Evolutionary conservation across 768 basidiomycete species (phyloP).

Genomic region (Lenzites betulinus): DNA sequence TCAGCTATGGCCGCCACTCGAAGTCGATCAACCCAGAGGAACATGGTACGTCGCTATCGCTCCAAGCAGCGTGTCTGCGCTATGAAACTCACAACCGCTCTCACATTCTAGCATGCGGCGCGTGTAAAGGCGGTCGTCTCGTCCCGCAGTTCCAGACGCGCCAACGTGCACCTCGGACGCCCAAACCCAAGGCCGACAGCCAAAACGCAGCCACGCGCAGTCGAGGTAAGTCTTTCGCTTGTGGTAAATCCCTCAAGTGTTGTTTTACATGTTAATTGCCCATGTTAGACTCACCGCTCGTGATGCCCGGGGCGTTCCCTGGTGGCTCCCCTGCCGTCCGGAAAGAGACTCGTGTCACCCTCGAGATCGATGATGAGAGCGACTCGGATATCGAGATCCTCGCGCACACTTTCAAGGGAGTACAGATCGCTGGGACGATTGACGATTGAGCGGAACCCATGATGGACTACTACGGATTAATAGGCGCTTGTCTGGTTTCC

Average conservation of each 20-base stretch:
- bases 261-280: neutral
- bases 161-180: constrained; percentile 33
- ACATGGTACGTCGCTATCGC: constrained; percentile 49
- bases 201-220: constrained; percentile 20
- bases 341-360: neutral
- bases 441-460: neutral
- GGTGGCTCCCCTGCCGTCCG: neutral
- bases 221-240: constrained; percentile 11
- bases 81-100: neutral
- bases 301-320: constrained; percentile 19
- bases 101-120: constrained; percentile 56
- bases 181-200: constrained; percentile 32
- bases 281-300: constrained; percentile 19
- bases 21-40: constrained; percentile 70
- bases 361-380: constrained; percentile 9
- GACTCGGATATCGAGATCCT: constrained; percentile 21
- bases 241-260: neutral
- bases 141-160: constrained; percentile 53
- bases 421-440: neutral
- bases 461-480: neutral
- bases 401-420: constrained; percentile 12
- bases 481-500: neutral
- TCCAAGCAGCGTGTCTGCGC: neutral
- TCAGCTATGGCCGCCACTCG: constrained; percentile 68
- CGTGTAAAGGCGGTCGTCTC: constrained; percentile 59